Base-by-base conservation (phyloP, 208 protist genomes). In the Histomonas meleagridis region DNA sequence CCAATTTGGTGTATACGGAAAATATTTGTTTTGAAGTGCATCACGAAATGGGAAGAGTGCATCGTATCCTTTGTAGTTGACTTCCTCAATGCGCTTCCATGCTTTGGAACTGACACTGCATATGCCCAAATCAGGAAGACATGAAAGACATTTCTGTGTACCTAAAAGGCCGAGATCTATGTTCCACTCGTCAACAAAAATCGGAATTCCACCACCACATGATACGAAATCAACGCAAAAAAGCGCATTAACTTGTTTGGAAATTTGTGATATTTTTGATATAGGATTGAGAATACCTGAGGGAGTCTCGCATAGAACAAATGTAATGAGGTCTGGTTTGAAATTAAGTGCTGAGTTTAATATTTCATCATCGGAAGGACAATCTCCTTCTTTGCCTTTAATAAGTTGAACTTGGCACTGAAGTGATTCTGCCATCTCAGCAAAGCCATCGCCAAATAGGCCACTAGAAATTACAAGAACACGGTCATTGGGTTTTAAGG, bases 211-310 rank as follows among this genome's bases (percentile, higher is more conserved):
- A n/a, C 90, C 90, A n/a, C 38, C 90, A 69, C 90, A 43, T 28
- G 90, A 90, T 26, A 91, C 55, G 18, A 91, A 55, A 55, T 91
- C 90, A n/a, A 91, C 55, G 2, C 76, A n/a, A 91, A 69, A 91
- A 69, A 91, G 53, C 28, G 90, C 9, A 69, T 81, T 81, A 14
- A 60, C 7, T 91, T 91, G 38, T 79, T 48, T 69, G n/a, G 90
- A 12, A 65, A 91, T 23, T 69, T 23, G 7, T 91, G 18, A 12
- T 28, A 86, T 4, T 4, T 9, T 12, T 9, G 3, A 5, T 35
- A 91, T 40, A 28, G 51, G 46, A 55, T 91, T 91, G 2, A 91
- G 7, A 38, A 91, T 49, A 35, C 90, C 90, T 7, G 90, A 79
- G 12, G 90, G 51, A 48, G 55, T 65, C n/a, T 91, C 90, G 49